These are phyloP conservation scores for Salvia splendens DNA, from an alignment of 257 asterid species.

Conservation along the genomic window DNA sequence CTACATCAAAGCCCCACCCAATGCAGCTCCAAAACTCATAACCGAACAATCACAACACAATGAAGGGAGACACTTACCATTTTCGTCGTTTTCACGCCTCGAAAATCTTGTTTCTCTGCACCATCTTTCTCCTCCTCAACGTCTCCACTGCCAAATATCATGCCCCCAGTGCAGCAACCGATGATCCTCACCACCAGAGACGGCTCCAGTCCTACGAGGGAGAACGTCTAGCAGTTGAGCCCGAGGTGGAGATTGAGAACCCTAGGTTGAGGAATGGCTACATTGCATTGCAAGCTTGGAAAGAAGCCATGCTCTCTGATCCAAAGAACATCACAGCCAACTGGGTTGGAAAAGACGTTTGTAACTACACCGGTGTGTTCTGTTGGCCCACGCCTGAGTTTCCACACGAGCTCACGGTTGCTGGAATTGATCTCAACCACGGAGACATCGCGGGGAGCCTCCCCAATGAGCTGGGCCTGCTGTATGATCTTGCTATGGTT, in stretches of 20 bases:
- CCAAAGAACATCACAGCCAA: constrained; percentile 49
- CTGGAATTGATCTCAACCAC: constrained; percentile 67
- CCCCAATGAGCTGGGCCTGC: constrained; percentile 58
- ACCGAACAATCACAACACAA: constrained; percentile 3
- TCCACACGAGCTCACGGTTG: constrained; percentile 50
- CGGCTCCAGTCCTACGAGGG: constrained; percentile 49
- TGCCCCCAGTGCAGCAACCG: not conserved
- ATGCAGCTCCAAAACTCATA: not conserved
- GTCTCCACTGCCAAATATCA: constrained; percentile 15
- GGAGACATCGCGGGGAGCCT: constrained; percentile 61
- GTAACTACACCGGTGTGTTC: constrained; percentile 63
- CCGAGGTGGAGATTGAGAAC: constrained; percentile 41
- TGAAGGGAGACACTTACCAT: constrained; percentile 11
- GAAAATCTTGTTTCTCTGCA: constrained; percentile 29
- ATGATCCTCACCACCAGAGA: constrained; percentile 13
- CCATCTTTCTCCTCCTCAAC: constrained; percentile 31
- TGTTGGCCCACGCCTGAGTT: constrained; percentile 59
- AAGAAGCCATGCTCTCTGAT: constrained; percentile 58
- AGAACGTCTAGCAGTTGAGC: constrained; percentile 54
- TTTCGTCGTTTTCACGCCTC: constrained; percentile 15
- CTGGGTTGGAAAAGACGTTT: constrained; percentile 63
- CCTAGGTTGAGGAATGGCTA: constrained; percentile 57
- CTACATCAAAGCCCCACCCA: constrained; percentile 24
- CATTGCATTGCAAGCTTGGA: constrained; percentile 72
- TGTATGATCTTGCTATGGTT: constrained; percentile 54